Evolutionary conservation across 2,329 filamentous ascomycete species (phyloP).

Genomic region (Xylaria sp.): DNA sequence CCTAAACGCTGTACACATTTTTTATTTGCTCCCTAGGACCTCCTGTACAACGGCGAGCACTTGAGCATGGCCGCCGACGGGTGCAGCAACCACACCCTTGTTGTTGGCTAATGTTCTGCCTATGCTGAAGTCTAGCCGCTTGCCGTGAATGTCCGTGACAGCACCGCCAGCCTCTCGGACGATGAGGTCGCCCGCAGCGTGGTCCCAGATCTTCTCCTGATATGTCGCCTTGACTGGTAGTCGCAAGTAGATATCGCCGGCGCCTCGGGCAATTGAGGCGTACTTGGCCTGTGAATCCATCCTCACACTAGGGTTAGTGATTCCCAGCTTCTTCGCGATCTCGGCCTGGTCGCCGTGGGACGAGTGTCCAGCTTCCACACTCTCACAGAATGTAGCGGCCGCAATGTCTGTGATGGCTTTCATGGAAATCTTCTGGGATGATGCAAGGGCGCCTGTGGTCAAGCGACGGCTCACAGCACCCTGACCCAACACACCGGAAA

Average conservation of each 20-base stretch:
- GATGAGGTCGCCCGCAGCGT: slow-evolving; percentile 92
- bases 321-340: slow-evolving; percentile 84
- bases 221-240: slow-evolving; percentile 86
- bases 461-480: slow-evolving; percentile 84
- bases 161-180: slow-evolving; percentile 91
- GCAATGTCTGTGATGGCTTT: slow-evolving; percentile 74
- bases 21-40: slow-evolving; percentile 63
- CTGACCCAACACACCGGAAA: slow-evolving; percentile 79
- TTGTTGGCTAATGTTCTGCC: slow-evolving; percentile 88
- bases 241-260: slow-evolving; percentile 92
- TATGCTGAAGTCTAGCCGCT: slow-evolving; percentile 81
- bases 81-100: slow-evolving; percentile 91
- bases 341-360: slow-evolving; percentile 85
- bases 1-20: slow-evolving; percentile 21
- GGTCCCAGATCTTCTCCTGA: slow-evolving; percentile 99
- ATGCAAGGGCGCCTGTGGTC: slow-evolving; percentile 57
- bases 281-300: slow-evolving; percentile 99
- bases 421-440: slow-evolving; percentile 75
- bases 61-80: slow-evolving; percentile 72
- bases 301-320: slow-evolving; percentile 85
- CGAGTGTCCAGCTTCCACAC: slow-evolving; percentile 91
- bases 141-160: slow-evolving; percentile 88
- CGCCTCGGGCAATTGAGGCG: slow-evolving; percentile 89
- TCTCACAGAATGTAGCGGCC: slow-evolving; percentile 92
- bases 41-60: slow-evolving; percentile 84